Conservation (phyloP, 306 rosid species). For the Lithocarpus polystachyus region DNA sequence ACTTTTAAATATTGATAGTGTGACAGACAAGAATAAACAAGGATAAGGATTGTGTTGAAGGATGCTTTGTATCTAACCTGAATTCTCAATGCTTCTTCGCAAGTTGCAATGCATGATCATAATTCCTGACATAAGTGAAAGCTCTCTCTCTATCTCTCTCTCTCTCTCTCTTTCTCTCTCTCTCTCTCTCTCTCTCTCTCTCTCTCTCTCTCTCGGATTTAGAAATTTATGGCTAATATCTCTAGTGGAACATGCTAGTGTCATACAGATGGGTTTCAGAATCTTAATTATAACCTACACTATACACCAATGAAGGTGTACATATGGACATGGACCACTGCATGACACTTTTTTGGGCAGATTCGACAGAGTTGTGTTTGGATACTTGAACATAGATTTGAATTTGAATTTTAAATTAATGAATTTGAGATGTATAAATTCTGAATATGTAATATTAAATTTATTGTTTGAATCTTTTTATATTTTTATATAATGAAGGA, state of each 20-base stretch:
- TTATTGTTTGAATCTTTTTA: too few relatives aligned
- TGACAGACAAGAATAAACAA: neutral
- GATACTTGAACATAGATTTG: too few relatives aligned
- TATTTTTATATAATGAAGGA: too few relatives aligned
- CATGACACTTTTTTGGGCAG: neutral
- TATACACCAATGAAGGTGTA: neutral
- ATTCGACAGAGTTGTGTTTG: too few relatives aligned
- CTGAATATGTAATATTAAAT: too few relatives aligned
- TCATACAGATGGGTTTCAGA: neutral
- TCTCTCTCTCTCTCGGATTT: neutral
- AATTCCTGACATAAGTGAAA: conserved; percentile 18
- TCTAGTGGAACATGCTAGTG: neutral
- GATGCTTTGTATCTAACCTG: conserved; percentile 8
- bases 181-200: neutral
- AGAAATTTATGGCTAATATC: neutral
- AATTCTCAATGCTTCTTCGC: conserved; percentile 39
- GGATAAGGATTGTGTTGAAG: conserved; percentile 44
- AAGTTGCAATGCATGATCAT: conserved; percentile 24
- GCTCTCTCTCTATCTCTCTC: neutral
- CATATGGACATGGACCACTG: neutral
- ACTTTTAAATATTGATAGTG: neutral
- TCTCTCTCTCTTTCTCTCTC: neutral
- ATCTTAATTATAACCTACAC: neutral
- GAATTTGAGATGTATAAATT: too few relatives aligned
- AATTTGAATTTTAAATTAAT: too few relatives aligned